phyloP scores from a whole-genome alignment of 2,329 filamentous ascomycete species.

The Eutypella sp. region DNA sequence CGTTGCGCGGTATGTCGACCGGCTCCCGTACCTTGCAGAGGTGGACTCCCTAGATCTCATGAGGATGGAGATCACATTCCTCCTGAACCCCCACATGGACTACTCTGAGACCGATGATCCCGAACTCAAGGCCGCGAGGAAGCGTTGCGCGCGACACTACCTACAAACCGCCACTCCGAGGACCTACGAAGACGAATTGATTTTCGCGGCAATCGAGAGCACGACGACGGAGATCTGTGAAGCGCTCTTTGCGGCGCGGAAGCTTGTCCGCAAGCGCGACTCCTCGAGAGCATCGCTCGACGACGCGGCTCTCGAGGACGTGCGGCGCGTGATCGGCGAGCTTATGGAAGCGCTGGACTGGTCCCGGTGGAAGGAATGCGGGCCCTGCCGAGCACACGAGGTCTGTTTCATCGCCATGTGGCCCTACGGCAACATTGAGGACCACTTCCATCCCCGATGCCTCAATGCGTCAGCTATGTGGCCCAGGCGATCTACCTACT shows the following conservation, averaged over 20 bases:
- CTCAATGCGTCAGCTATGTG: constrained; percentile 7
- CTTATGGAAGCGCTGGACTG: constrained; percentile 28
- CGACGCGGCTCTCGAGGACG: constrained; percentile 4
- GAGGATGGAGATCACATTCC: constrained; percentile 30
- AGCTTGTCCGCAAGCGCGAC: constrained; percentile 12
- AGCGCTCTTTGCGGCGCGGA: constrained; percentile 24
- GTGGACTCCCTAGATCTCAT: constrained; percentile 24
- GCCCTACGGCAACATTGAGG: constrained; percentile 28
- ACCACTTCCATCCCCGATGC: constrained; percentile 27
- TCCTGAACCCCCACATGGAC: constrained; percentile 41
- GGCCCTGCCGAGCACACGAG: constrained; percentile 25
- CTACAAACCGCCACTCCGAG: constrained; percentile 28
- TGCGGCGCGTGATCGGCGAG: constrained; percentile 8
- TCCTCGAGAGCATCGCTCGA: constrained; percentile 10
- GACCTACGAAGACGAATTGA: constrained; percentile 39
- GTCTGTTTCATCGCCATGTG: constrained; percentile 36
- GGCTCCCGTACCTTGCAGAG: background rate
- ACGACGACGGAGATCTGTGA: constrained; percentile 14
- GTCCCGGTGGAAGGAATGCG: constrained; percentile 32
- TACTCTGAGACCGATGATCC: constrained; percentile 25
- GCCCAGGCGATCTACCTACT: too few relatives aligned
- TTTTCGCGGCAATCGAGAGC: constrained; percentile 36
- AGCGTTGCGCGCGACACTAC: constrained; percentile 44
- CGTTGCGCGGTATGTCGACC: background rate
- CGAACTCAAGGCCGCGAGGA: constrained; percentile 33